Percentiles rank a stretch among this genome's conserved stretches.
phyloP scores from a whole-genome alignment of 73 alveolate genomes.

The Tetrahymena thermophila region DNA sequence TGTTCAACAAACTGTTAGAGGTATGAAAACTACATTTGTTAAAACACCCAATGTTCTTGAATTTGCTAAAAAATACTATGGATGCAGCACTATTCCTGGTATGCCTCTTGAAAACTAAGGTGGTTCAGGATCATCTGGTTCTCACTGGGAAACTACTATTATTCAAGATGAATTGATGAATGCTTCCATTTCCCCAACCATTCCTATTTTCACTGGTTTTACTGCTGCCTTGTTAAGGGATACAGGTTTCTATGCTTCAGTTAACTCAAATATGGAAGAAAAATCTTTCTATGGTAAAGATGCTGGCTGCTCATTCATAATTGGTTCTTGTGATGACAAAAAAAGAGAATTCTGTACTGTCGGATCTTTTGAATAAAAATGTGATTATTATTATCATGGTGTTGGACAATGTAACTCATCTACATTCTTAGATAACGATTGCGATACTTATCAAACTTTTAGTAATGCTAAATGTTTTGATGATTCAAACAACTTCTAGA shows the following conservation, averaged over 20 bases:
- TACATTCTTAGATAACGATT: neutral
- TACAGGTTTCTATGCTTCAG: neutral
- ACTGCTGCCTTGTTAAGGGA: neutral
- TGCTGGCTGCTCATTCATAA: neutral
- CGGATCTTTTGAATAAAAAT: neutral
- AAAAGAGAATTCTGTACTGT: neutral
- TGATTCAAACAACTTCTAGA: neutral
- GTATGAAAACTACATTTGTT: neutral
- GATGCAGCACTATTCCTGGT: neutral
- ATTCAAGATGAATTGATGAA: neutral
- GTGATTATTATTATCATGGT: neutral
- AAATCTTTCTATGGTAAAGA: neutral
- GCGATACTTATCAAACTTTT: neutral
- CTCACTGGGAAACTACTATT: neutral
- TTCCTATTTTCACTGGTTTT: neutral
- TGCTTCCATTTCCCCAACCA: neutral
- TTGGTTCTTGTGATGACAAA: neutral
- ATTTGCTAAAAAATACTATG: neutral
- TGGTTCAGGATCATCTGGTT: neutral
- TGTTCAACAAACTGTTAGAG: neutral
- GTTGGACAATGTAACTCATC: neutral
- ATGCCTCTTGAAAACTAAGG: neutral
- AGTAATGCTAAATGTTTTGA: neutral
- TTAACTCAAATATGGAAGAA: neutral
- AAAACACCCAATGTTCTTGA: neutral